These are phyloP conservation scores for Cytospora piceae DNA, from an alignment of 2,329 filamentous ascomycete species.

Conservation along the genomic window DNA sequence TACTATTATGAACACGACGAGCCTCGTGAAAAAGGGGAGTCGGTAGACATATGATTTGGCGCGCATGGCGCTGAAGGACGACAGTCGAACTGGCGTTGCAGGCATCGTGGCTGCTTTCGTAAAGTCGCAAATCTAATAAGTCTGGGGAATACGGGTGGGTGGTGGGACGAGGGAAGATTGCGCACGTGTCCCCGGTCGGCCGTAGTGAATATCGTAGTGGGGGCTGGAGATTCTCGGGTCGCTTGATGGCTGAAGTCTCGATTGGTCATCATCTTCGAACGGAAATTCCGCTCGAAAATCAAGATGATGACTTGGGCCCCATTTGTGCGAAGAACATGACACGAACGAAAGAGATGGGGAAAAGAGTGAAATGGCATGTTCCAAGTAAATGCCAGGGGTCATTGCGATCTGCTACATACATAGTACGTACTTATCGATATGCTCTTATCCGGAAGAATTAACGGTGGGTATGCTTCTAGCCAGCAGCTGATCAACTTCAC, in stretches of 20 bases:
- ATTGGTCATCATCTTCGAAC: slow-evolving; percentile 25
- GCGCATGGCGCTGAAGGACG: slow-evolving; percentile 69
- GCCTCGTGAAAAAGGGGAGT: slow-evolving; percentile 84
- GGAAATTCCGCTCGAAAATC: slow-evolving; percentile 4
- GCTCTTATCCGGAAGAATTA: not conserved
- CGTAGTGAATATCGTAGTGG: slow-evolving; percentile 14
- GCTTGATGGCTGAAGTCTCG: slow-evolving; percentile 2
- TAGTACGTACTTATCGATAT: not conserved
- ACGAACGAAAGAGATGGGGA: not conserved
- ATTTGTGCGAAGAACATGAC: slow-evolving; percentile 2
- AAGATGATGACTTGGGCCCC: slow-evolving; percentile 3
- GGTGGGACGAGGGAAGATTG: not conserved
- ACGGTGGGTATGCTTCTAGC: slow-evolving; percentile 5
- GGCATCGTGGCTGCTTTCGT: slow-evolving; percentile 35
- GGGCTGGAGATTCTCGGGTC: slow-evolving; percentile 4
- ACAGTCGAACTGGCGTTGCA: slow-evolving; percentile 39
- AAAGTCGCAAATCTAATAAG: not conserved
- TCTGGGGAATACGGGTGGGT: not conserved
- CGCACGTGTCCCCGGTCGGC: slow-evolving; percentile 18
- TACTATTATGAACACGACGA: slow-evolving; percentile 68
- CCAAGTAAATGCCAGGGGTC: not conserved
- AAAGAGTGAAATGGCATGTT: slow-evolving; percentile 16
- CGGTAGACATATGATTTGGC: slow-evolving; percentile 81
- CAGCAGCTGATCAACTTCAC: not conserved
- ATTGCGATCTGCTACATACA: not conserved